These are phyloP conservation scores for Helminthosporium solani DNA, from an alignment of 2,329 filamentous ascomycete species.

Conservation along the genomic window DNA sequence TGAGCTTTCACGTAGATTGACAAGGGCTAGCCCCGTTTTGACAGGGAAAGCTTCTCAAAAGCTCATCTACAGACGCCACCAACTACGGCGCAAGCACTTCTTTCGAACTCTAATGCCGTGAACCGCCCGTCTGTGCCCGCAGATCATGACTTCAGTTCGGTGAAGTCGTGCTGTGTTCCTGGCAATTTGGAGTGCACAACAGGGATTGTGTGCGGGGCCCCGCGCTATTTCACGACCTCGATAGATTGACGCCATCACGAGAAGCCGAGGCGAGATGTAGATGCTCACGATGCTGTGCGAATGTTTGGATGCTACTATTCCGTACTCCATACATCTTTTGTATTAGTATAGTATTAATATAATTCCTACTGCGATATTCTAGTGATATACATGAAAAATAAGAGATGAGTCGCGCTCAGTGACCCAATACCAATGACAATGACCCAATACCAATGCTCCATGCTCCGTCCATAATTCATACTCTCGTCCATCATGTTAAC, in stretches of 20 bases:
- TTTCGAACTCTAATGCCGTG: background rate
- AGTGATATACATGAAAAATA: too few species aligned
- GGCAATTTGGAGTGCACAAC: background rate
- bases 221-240: background rate
- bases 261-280: background rate
- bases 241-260: background rate
- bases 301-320: too few species aligned
- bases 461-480: background rate
- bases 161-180: background rate
- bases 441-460: too few species aligned
- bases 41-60: background rate
- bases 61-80: background rate
- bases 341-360: background rate
- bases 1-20: too few species aligned
- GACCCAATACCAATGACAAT: too few species aligned
- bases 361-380: too few species aligned
- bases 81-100: background rate
- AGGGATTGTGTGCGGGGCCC: background rate
- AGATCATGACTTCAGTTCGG: background rate
- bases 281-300: background rate
- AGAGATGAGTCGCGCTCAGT: too few species aligned
- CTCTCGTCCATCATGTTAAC: background rate
- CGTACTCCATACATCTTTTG: too few species aligned
- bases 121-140: too few species aligned
- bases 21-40: too few species aligned